A percentile compares a stretch with the other conserved stretches of the same genome.
Evolutionary conservation across 371 early-diverging fungal genomes (phyloP).

Genomic region (Basidiobolus meristosporus): DNA sequence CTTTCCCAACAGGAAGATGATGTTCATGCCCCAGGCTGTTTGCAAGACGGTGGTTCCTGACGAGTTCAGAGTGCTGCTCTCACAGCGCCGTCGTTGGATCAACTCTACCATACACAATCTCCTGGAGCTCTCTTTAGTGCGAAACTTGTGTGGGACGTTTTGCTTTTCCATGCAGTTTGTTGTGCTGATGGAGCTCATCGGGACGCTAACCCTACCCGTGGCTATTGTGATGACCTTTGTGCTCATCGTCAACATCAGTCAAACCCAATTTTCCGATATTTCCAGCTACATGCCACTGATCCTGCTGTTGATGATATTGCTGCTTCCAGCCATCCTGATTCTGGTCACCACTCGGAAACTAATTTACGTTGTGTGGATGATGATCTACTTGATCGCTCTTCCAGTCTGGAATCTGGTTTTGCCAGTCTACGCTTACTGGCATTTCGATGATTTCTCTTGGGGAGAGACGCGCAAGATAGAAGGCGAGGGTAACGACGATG

Average conservation of each 20-base stretch:
- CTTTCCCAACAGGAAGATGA: slow-evolving; percentile 74
- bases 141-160: slow-evolving; percentile 72
- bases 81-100: slow-evolving; percentile 80
- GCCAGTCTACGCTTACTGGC: slow-evolving; percentile 95
- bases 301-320: slow-evolving; percentile 43
- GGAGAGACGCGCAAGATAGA: slow-evolving; percentile 84
- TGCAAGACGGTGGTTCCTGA: slow-evolving; percentile 71
- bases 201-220: slow-evolving; percentile 64
- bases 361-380: slow-evolving; percentile 79
- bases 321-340: slow-evolving; percentile 76
- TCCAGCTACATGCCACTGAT: slow-evolving; percentile 41
- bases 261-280: slow-evolving; percentile 7
- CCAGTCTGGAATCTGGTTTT: slow-evolving; percentile 93
- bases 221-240: slow-evolving; percentile 56
- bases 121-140: slow-evolving; percentile 58
- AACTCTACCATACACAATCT: slow-evolving; percentile 77
- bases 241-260: slow-evolving; percentile 19
- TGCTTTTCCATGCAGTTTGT: slow-evolving; percentile 84
- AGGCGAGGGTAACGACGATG: slow-evolving; percentile 63
- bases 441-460: slow-evolving; percentile 98
- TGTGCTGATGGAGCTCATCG: slow-evolving; percentile 68
- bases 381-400: slow-evolving; percentile 69
- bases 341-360: slow-evolving; percentile 76
- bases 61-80: slow-evolving; percentile 50
- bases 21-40: slow-evolving; percentile 79